Percentiles rank a stretch among this genome's conserved stretches.
Evolutionary conservation across 2,329 filamentous ascomycete genomes (phyloP).

Genomic region (Talaromyces sp.): DNA sequence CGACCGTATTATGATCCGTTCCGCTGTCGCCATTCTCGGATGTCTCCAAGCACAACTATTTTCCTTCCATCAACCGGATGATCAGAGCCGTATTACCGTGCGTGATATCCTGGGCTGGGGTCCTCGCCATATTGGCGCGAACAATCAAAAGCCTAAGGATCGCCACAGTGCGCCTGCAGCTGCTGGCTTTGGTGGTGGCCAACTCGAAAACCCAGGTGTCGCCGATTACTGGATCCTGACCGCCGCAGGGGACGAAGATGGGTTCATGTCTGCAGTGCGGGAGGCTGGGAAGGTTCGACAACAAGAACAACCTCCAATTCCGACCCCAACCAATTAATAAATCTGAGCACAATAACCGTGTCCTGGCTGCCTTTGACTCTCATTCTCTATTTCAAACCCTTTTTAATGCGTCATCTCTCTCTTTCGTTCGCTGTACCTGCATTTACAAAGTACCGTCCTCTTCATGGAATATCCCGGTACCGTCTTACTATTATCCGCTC

Average conservation of each 20-base stretch:
- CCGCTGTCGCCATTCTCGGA: slow-evolving; percentile 48
- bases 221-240: slow-evolving; percentile 48
- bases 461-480: no score
- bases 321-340: not conserved
- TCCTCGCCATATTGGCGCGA: slow-evolving; percentile 35
- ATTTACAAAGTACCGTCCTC: no score
- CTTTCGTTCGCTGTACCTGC: no score
- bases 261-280: slow-evolving; percentile 46
- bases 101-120: slow-evolving; percentile 42
- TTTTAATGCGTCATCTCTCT: not conserved
- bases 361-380: not conserved
- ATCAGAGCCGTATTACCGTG: slow-evolving; percentile 38
- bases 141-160: slow-evolving; percentile 32
- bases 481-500: not conserved
- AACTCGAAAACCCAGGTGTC: slow-evolving; percentile 37
- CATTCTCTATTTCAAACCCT: not conserved
- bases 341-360: not conserved
- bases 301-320: slow-evolving; percentile 6
- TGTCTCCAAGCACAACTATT: slow-evolving; percentile 48
- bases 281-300: slow-evolving; percentile 46
- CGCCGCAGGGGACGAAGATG: slow-evolving; percentile 43
- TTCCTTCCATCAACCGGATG: slow-evolving; percentile 39
- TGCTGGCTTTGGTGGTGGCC: slow-evolving; percentile 39
- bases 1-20: slow-evolving; percentile 53
- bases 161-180: slow-evolving; percentile 41